Evolutionary conservation across 2,329 filamentous ascomycete species (phyloP).

Genomic region (Cladosporium sp.): DNA sequence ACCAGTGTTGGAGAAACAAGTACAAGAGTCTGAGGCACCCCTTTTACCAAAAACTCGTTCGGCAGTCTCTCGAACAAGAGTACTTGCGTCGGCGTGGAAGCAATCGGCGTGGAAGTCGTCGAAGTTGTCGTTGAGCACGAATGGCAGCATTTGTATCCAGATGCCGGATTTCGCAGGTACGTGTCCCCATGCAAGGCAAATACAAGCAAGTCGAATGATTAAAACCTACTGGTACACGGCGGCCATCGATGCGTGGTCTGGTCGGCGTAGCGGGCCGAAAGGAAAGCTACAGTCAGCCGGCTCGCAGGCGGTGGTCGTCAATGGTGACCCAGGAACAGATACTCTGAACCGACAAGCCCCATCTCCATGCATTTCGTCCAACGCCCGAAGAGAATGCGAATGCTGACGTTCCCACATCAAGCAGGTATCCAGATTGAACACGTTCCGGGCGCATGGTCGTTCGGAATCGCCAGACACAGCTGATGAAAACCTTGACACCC

Average conservation of each 20-base stretch:
- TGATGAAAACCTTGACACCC: neutral
- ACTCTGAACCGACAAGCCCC: neutral
- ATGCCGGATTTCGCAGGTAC: neutral
- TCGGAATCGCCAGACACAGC: neutral
- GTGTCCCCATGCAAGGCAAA: neutral
- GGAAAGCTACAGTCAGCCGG: neutral
- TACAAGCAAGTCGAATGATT: neutral
- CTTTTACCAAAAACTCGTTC: neutral
- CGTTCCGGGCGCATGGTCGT: neutral
- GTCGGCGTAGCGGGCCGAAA: neutral
- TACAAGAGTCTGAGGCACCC: slow-evolving; percentile 3
- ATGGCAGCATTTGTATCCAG: neutral
- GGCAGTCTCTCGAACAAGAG: neutral
- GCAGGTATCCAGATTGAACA: neutral
- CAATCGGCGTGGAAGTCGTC: neutral
- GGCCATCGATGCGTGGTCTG: neutral
- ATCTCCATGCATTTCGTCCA: neutral
- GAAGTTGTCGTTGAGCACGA: neutral
- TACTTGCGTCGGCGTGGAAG: neutral
- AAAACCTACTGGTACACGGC: neutral
- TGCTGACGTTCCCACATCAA: neutral
- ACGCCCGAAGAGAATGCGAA: neutral
- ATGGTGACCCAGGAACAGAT: neutral
- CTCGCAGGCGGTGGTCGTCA: neutral
- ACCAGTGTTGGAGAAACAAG: neutral